phyloP scores from a whole-genome alignment of 768 basidiomycete species.

The Crassisporium funariophilum region DNA sequence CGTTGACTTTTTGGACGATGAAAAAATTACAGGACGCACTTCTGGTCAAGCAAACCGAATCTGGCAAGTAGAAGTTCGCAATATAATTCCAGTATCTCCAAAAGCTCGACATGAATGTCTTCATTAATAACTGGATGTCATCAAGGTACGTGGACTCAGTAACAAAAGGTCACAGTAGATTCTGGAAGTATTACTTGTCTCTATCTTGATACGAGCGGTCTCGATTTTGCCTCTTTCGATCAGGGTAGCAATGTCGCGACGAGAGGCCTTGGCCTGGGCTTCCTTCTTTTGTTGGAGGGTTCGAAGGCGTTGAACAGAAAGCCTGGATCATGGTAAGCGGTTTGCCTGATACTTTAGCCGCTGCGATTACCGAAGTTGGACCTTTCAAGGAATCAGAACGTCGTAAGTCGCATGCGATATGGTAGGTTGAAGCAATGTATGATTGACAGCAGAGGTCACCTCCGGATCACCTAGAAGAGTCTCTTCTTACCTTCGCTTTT shows the following conservation, averaged over 20 bases:
- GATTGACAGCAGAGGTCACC: no score
- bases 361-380: conserved; percentile 44
- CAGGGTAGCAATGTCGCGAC: conserved; percentile 81
- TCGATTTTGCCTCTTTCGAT: conserved; percentile 81
- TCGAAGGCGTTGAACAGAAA: conserved; percentile 83
- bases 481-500: conserved; percentile 34
- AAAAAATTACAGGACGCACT: conserved; percentile 47
- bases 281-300: conserved; percentile 92
- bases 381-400: conserved; percentile 29
- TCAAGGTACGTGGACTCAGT: conserved; percentile 5
- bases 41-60: conserved; percentile 89
- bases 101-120: conserved; percentile 81
- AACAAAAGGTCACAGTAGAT: conserved; percentile 14
- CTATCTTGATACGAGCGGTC: conserved; percentile 83
- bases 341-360: background rate
- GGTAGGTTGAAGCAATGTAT: no score
- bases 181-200: conserved; percentile 61
- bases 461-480: background rate
- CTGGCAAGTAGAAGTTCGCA: conserved; percentile 92
- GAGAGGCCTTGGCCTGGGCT: conserved; percentile 68
- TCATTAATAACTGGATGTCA: conserved; percentile 76
- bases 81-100: conserved; percentile 93
- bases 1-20: conserved; percentile 14
- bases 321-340: conserved; percentile 38
- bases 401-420: no score